phyloP scores from a whole-genome alignment of 2,329 filamentous ascomycete genomes.

The Phaeoacremonium minimum region DNA sequence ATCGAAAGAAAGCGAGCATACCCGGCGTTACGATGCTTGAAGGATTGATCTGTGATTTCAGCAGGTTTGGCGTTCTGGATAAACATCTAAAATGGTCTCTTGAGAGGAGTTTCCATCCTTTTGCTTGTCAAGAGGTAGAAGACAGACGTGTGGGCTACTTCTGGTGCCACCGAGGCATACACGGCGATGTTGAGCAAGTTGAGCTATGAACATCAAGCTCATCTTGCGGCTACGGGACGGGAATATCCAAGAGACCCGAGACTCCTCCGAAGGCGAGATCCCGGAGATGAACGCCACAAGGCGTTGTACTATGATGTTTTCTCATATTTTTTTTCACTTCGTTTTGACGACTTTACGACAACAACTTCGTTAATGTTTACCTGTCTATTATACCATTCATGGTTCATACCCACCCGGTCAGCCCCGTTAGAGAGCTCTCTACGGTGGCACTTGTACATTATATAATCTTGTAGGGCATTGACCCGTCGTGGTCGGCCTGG shows the following conservation, averaged over 20 bases:
- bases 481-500: too few relatives aligned
- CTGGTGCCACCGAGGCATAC: not conserved
- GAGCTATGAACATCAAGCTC: too few relatives aligned
- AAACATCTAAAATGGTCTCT: too few relatives aligned
- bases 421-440: too few relatives aligned
- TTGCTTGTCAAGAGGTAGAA: too few relatives aligned
- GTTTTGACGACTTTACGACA: constrained; percentile 5
- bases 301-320: not conserved
- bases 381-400: too few relatives aligned
- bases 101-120: not conserved
- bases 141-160: not conserved
- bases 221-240: not conserved
- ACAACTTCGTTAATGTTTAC: constrained; percentile 7
- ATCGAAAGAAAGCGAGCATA: not conserved
- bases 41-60: not conserved
- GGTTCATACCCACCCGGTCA: too few relatives aligned
- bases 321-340: not conserved
- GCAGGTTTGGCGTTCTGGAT: not conserved
- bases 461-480: too few relatives aligned
- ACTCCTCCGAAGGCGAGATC: not conserved
- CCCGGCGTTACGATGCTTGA: not conserved
- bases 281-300: not conserved
- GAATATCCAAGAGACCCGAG: not conserved
- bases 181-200: not conserved
- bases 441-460: too few relatives aligned